Base-by-base conservation (phyloP, 768 basidiomycete species). In the Macrolepiota albuminosa region DNA sequence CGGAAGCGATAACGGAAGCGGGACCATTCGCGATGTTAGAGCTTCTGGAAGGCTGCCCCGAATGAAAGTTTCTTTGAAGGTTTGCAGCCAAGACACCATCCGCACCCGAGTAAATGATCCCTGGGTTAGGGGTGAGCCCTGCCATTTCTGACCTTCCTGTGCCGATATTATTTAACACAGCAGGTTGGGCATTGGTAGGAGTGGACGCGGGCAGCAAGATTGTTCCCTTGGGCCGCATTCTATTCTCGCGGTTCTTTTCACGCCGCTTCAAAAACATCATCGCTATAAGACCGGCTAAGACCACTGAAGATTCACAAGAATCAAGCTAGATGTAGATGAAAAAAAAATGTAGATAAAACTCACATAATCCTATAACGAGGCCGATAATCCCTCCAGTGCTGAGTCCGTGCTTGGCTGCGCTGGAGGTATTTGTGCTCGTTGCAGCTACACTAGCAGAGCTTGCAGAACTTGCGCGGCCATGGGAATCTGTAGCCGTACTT, bases 41-140 rank as follows among this genome's bases (percentile, higher is more conserved):
- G 36, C 37, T 51, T 29, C 46, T 42, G 43, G 60, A 58, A 43
- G 57, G 39, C 31, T 61, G 29, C n/a, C 49, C 61, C 45, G 24
- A 26, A 36, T 11, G 3, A 45, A 2, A 24, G 43, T 56, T 26
- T 46, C 2, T 34, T 46, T 6, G 54, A 34, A 21, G 29, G 36
- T 56, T 48, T n/a, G 18, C 29, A 18, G 40, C 29, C 1, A 33
- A 33, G n/a, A n/a, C n/a, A 21, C 40, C 24, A 18, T n/a, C 54
- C 16, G 40, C n/a, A 3, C 6, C 29, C 2, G 54, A 8, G 42
- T 26, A 10, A 24, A 31, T 31, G 29, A 43, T 3, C n/a, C 42
- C 54, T 54, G 11, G 29, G 29, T 7, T 21, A 29, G 13, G 10
- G 1, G 54, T 1, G 16, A n/a, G 21, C 11, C 33, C 40, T 16